A percentile compares a stretch with the other conserved stretches of the same genome.
Conservation (phyloP, 257 asterid species). For the Przewalskia tangutica region DNA sequence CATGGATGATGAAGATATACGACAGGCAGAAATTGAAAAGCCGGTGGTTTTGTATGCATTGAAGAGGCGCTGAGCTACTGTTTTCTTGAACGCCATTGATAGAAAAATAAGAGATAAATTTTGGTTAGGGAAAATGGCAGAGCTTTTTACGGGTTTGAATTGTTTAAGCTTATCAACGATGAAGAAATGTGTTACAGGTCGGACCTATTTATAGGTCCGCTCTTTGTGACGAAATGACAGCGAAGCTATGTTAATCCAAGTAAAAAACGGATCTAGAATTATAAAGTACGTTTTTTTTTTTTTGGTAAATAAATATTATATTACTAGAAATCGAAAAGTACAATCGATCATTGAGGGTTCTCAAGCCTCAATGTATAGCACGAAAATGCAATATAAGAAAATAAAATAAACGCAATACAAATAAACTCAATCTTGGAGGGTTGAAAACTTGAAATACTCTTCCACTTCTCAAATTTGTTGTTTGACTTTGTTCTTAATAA, state of each 20-base stretch:
- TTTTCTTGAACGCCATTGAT: constrained; percentile 3
- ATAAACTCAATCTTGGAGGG: too few relatives aligned
- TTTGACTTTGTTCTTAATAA: too few relatives aligned
- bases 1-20: constrained; percentile 6
- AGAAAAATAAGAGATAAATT: not conserved
- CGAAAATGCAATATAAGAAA: too few relatives aligned
- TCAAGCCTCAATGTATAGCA: too few relatives aligned
- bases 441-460: too few relatives aligned
- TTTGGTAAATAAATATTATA: too few relatives aligned
- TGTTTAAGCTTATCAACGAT: not conserved
- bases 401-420: too few relatives aligned
- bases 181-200: not conserved
- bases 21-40: not conserved
- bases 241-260: not conserved
- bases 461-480: too few relatives aligned
- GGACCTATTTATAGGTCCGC: not conserved
- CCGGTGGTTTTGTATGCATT: not conserved
- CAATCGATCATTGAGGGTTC: too few relatives aligned
- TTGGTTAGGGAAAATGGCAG: not conserved
- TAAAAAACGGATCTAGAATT: not conserved
- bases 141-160: not conserved
- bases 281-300: not conserved
- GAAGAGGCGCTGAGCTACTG: not conserved
- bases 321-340: too few relatives aligned
- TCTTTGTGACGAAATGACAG: not conserved